Percentiles rank a stretch among this genome's conserved stretches.
Conservation (phyloP, 352 stramenopile genomes). For the Phytopythium vexans region DNA sequence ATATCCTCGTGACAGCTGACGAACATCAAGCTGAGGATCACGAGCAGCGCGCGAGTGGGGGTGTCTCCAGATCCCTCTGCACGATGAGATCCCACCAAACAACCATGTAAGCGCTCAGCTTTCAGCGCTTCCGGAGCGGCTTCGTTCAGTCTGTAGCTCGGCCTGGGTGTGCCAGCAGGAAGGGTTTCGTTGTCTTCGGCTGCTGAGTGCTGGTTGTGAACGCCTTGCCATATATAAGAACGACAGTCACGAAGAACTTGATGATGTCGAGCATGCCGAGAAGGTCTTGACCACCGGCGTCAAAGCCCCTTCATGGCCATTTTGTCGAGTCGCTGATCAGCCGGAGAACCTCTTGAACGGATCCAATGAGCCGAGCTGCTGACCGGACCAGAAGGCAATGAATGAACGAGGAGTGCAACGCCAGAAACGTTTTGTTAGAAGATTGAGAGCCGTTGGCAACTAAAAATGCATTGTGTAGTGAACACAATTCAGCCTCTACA, state of each 20-base stretch:
- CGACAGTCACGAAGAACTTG: slow-evolving; percentile 30
- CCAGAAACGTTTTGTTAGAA: too few species aligned
- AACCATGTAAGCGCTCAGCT: slow-evolving; percentile 18
- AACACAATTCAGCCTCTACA: too few species aligned
- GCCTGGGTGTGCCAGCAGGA: slow-evolving; percentile 6
- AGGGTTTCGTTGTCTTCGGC: slow-evolving; percentile 26
- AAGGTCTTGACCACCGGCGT: slow-evolving; percentile 33
- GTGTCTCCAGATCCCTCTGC: slow-evolving; percentile 43
- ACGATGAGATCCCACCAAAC: slow-evolving; percentile 43
- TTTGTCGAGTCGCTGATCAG: neutral
- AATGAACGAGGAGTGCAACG: too few species aligned
- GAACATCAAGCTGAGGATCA: slow-evolving; percentile 40
- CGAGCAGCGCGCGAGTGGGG: slow-evolving; percentile 30
- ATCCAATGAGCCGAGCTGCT: too few species aligned
- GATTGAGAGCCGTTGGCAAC: too few species aligned
- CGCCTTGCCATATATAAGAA: slow-evolving; percentile 15
- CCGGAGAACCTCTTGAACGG: too few species aligned
- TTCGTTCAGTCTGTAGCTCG: slow-evolving; percentile 9
- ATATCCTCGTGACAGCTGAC: slow-evolving; percentile 34
- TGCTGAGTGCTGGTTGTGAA: slow-evolving; percentile 24
- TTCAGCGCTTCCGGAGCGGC: slow-evolving; percentile 9
- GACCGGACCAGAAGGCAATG: too few species aligned
- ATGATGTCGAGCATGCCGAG: slow-evolving; percentile 25
- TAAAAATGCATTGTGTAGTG: too few species aligned
- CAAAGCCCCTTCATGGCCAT: slow-evolving; percentile 10